Base-by-base conservation (phyloP, 192 early-diverging fungal species). In the Dispira simplex region DNA sequence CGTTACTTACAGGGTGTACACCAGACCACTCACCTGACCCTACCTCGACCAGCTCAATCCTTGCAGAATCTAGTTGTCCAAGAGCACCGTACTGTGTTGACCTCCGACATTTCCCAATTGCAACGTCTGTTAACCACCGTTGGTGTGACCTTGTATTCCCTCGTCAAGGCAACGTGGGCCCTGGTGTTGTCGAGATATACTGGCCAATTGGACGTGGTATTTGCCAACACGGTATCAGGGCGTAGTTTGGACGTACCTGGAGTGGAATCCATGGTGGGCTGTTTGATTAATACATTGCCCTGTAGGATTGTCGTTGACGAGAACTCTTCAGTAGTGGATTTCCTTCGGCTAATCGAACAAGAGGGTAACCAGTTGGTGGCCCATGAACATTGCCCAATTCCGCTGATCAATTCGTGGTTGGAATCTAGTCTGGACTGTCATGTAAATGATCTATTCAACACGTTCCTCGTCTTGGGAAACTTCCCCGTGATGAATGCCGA, bases 151-250 rank as follows among this genome's bases (percentile, higher is more conserved):
- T 8, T 60, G 14, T 43, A 18, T 27, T 27, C 58, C 14, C 14
- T 44, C 1, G 39, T 60, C 32, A 27, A 43, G 25, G 39, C 59
- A 8, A 21, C 59, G 21, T 62, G 59, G 59, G 59, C 59, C 13
- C 43, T 62, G 18, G 8, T 62, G 0, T 45, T 62, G 18, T n/a
- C 20, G 0, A 0, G 11, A 4, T 62, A 62, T 21, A 62, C 59
- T 8, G 43, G n/a, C 44, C 59, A 62, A 44, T 11, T 18, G 44
- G 43, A n/a, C 43, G 59, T 62, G 8, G 44, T 62, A 5, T 62
- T 62, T 46, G 59, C 44, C 13, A 13, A 45, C 43, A 62, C 59
- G 12, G 59, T 62, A 16, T 44, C 59, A 20, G 59, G 59, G 0
- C 32, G 59, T 4, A 14, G 13, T 11, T 3, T 62, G 20, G 11